Evolutionary conservation across 345 rosid genomes (phyloP).

Genomic region (Tarenaya hassleriana): DNA sequence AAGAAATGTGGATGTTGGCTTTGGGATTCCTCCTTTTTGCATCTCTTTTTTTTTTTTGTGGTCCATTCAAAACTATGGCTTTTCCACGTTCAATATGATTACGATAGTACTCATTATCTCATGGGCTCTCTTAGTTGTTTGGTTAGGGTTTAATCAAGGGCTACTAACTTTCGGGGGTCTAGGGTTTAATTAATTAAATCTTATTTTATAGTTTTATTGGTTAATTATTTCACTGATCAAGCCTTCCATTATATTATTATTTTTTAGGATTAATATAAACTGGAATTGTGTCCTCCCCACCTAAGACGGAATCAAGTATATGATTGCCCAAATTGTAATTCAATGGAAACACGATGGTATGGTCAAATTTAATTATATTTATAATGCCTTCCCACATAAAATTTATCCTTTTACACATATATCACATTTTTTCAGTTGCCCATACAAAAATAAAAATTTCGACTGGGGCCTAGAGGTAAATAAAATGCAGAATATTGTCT

Average conservation of each 20-base stretch:
- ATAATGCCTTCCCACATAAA: too few relatives aligned
- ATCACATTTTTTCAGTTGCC: too few relatives aligned
- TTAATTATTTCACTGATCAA: slow-evolving; percentile 21
- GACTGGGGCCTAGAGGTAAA: too few relatives aligned
- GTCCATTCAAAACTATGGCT: too few relatives aligned
- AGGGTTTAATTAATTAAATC: too few relatives aligned
- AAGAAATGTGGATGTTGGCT: slow-evolving; percentile 26
- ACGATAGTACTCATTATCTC: slow-evolving; percentile 23
- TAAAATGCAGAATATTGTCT: too few relatives aligned
- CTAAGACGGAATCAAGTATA: slow-evolving; percentile 35
- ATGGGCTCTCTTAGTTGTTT: slow-evolving; percentile 16
- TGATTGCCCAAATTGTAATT: slow-evolving; percentile 25
- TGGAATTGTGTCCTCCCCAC: too few relatives aligned
- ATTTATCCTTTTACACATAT: too few relatives aligned
- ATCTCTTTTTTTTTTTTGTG: background rate
- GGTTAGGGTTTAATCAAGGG: slow-evolving; percentile 1
- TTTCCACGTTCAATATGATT: slow-evolving; percentile 22
- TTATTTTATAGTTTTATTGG: too few relatives aligned
- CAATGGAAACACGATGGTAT: slow-evolving; percentile 23
- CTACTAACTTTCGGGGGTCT: background rate
- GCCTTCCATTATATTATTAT: too few relatives aligned
- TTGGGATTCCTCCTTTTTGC: slow-evolving; percentile 26
- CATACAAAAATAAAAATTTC: too few relatives aligned
- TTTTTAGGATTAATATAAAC: too few relatives aligned
- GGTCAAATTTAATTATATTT: slow-evolving; percentile 11